Evolutionary conservation across 2,329 filamentous ascomycete genomes (phyloP).

Genomic region (Aspergillus melleus): DNA sequence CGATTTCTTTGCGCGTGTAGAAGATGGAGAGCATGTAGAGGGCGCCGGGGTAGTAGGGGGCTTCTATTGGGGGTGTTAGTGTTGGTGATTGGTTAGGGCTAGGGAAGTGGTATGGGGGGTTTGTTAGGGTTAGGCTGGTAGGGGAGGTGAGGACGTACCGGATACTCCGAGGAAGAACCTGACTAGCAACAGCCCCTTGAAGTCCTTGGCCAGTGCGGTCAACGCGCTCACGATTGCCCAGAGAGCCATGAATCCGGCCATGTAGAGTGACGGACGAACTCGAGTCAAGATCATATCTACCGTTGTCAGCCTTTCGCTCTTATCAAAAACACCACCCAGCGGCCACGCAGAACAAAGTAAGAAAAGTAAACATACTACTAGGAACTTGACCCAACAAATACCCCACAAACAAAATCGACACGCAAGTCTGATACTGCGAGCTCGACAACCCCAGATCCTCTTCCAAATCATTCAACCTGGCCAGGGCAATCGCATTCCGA

Average conservation of each 20-base stretch:
- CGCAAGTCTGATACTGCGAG: conserved; percentile 32
- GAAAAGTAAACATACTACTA: conserved; percentile 12
- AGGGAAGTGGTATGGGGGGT: too few relatives aligned
- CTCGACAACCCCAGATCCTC: conserved; percentile 28
- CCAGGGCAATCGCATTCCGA: conserved; percentile 33
- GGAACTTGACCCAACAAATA: conserved; percentile 22
- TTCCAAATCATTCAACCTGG: conserved; percentile 28
- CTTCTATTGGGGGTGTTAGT: background rate
- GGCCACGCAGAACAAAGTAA: background rate
- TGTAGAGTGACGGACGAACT: conserved; percentile 45
- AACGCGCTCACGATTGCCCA: conserved; percentile 32
- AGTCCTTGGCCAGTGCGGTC: conserved; percentile 39
- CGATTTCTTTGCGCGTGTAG: conserved; percentile 63
- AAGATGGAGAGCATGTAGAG: conserved; percentile 65
- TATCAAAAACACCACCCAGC: too few relatives aligned
- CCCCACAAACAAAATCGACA: conserved; percentile 27
- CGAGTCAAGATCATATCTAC: conserved; percentile 34
- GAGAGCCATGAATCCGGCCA: conserved; percentile 35
- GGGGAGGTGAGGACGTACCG: background rate
- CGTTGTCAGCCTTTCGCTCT: too few relatives aligned
- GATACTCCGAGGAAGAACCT: conserved; percentile 40
- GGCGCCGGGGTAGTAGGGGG: conserved; percentile 29
- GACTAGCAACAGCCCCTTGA: conserved; percentile 38
- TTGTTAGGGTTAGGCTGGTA: background rate
- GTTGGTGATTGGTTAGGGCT: background rate